These are phyloP conservation scores for Aphanomyces cochlioides DNA, from an alignment of 352 stramenopile species.

Conservation along the genomic window DNA sequence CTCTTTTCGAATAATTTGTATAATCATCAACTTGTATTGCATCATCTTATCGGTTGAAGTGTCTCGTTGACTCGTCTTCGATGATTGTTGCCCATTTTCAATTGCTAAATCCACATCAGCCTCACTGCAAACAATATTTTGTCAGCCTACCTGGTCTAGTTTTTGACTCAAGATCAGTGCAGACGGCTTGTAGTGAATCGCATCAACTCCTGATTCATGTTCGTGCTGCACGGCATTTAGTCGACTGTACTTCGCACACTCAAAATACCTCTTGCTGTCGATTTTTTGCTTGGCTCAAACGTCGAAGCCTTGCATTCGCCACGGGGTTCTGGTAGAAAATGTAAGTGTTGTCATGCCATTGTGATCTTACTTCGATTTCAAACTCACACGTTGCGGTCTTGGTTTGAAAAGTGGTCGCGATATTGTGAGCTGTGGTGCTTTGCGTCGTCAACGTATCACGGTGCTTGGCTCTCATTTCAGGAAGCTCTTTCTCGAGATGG, in stretches of 20 bases:
- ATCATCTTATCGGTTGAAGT: background rate
- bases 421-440: background rate
- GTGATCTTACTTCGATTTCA: slow-evolving; percentile 1
- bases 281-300: slow-evolving; percentile 9
- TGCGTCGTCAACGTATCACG: no score
- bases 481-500: background rate
- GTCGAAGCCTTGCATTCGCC: slow-evolving; percentile 6
- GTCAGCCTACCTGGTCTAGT: slow-evolving; percentile 15
- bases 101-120: background rate
- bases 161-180: background rate
- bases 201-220: slow-evolving; percentile 11
- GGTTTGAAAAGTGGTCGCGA: background rate
- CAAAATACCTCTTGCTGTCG: slow-evolving; percentile 2
- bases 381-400: slow-evolving; percentile 1
- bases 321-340: slow-evolving; percentile 19
- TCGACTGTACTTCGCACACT: no score
- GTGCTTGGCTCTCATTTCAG: background rate
- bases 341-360: background rate
- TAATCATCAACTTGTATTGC: background rate
- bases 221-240: background rate
- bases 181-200: slow-evolving; percentile 17
- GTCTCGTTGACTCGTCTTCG: slow-evolving; percentile 5
- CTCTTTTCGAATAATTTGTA: background rate
- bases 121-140: background rate
- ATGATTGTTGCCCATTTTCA: slow-evolving; percentile 5